Evolutionary conservation across 768 basidiomycete species (phyloP), one percentile per base, ranked within the genome.

Genomic region (Rubroboletus satanas): DNA sequence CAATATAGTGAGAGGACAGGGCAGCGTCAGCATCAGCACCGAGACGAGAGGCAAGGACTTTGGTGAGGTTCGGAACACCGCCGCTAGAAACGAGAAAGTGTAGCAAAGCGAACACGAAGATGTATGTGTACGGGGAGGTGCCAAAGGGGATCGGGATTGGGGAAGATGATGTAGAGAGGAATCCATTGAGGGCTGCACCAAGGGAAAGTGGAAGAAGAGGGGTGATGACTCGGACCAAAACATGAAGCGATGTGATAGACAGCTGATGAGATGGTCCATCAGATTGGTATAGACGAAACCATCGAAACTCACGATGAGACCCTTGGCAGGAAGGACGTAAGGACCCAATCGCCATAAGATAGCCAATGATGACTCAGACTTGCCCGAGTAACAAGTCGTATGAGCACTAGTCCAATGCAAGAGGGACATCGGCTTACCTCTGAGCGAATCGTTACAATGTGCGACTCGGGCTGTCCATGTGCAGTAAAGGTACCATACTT

Each of bases 21-120:
- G 82, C 82, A 63, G 86, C 74, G 66, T 95, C 91, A 0, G 89
- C 90, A 67, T 84, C 90, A 71, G 93, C 91, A 81, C 93, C 88
- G 41, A 98, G 88, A 1, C 93, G 90, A 2, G 87, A 81, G 89
- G 92, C 95, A 3, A 93, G 75, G 31, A 79, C 79, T 67, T 84
- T 82, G 43, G 82, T 81, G 45, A 92, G 71, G 33, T 87, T 88
- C 23, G 79, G 71, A 23, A 96, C 71, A 26, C 93, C 93, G 23
- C 88, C 89, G 50, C 80, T 81, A 28, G 89, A 85, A 70, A 90
- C 83, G 31, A 93, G 69, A 70, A 90, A 88, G 21, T 87, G 81
- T 49, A 95, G 65, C 23, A 73, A 75, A 31, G 85, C 82, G 61
- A 93, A 96, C 8, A 75, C 72, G 31, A 86, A 75, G 5, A 96